phyloP scores from a whole-genome alignment of 2,329 filamentous ascomycete genomes.

The Zasmidium cellare region DNA sequence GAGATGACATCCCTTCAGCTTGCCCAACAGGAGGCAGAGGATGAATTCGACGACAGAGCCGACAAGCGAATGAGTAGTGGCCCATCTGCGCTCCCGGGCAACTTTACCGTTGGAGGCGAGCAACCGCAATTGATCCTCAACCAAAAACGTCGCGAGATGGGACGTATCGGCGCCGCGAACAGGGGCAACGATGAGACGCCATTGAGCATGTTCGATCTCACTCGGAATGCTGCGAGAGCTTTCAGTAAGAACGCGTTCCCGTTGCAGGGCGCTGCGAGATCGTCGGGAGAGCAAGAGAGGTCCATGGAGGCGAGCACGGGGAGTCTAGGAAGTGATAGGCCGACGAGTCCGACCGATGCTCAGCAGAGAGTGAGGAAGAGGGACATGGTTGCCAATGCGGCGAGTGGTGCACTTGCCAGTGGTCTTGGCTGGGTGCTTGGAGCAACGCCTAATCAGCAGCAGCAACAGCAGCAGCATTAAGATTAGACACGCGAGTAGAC shows the following conservation, averaged over 20 bases:
- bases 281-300: slow-evolving; percentile 13
- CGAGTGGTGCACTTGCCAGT: slow-evolving; percentile 61
- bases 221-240: slow-evolving; percentile 50
- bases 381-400: slow-evolving; percentile 68
- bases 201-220: slow-evolving; percentile 55
- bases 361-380: slow-evolving; percentile 62
- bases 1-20: slow-evolving; percentile 68
- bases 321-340: slow-evolving; percentile 22
- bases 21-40: slow-evolving; percentile 67
- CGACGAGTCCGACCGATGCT: slow-evolving; percentile 24
- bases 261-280: slow-evolving; percentile 29
- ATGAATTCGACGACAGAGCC: slow-evolving; percentile 68
- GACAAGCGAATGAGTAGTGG: slow-evolving; percentile 46
- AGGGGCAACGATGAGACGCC: slow-evolving; percentile 49
- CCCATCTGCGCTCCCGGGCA: slow-evolving; percentile 41
- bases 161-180: slow-evolving; percentile 23
- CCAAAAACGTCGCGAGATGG: slow-evolving; percentile 45
- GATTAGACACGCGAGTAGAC: background rate
- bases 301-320: slow-evolving; percentile 23
- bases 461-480: slow-evolving; percentile 7
- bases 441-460: slow-evolving; percentile 32
- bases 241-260: slow-evolving; percentile 49
- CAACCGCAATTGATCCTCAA: slow-evolving; percentile 36
- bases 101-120: slow-evolving; percentile 41
- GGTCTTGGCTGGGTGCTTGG: slow-evolving; percentile 67